Conservation (phyloP, 352 stramenopile genomes). For the Peronospora tabacina region DNA sequence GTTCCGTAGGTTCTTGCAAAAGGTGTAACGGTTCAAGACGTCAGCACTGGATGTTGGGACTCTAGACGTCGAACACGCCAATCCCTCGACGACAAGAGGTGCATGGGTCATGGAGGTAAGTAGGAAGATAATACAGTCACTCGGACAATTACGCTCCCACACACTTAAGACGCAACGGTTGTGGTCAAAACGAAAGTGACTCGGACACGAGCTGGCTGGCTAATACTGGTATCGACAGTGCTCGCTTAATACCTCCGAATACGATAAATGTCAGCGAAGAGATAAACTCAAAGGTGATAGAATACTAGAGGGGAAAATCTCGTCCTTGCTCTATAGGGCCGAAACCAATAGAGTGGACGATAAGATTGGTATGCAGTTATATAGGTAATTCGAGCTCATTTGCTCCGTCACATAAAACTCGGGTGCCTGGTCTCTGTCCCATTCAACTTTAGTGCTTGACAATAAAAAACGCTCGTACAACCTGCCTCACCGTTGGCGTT, state of each 20-base stretch:
- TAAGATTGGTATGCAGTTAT: neutral
- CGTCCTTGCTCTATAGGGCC: neutral
- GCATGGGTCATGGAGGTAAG: conserved; percentile 18
- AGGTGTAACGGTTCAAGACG: conserved; percentile 31
- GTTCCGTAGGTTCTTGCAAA: conserved; percentile 34
- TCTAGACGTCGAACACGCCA: conserved; percentile 7
- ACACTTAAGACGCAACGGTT: conserved; percentile 9
- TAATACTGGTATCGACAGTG: no score
- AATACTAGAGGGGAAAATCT: no score
- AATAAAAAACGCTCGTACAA: neutral
- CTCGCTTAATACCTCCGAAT: no score
- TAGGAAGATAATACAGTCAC: no score
- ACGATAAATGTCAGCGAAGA: no score
- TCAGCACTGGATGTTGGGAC: neutral
- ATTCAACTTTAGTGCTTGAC: conserved; percentile 11
- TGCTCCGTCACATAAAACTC: conserved; percentile 30
- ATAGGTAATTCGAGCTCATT: conserved; percentile 5
- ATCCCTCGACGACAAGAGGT: conserved; percentile 15
- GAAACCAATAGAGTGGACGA: neutral
- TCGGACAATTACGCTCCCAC: neutral
- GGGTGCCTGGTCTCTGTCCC: conserved; percentile 6
- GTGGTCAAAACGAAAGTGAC: conserved; percentile 7
- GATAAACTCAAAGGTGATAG: no score
- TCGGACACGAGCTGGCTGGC: neutral
- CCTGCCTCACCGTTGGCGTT: no score